Conservation (phyloP, 164 flowering plant genomes). For the Kingdonia uniflora region DNA sequence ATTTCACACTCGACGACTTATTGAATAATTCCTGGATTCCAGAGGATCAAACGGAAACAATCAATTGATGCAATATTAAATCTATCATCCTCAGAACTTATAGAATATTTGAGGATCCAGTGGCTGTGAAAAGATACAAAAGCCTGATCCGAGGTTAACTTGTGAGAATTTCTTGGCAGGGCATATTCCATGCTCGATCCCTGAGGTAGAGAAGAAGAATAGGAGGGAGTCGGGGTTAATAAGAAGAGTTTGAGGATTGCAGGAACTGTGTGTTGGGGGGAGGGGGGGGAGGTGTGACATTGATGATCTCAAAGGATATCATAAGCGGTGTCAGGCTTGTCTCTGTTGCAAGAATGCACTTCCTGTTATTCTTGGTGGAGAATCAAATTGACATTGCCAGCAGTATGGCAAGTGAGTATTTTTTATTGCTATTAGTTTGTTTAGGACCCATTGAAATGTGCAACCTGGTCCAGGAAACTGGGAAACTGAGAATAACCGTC, state of each 20-base stretch:
- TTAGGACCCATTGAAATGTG: too few species aligned
- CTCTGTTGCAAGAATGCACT: conserved; percentile 64
- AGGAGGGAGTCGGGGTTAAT: too few species aligned
- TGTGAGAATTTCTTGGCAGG: conserved; percentile 83
- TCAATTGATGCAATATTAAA: background rate
- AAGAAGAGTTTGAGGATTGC: too few species aligned
- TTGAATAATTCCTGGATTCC: too few species aligned
- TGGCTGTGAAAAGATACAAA: too few species aligned
- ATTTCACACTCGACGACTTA: too few species aligned
- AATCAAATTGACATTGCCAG: conserved; percentile 74
- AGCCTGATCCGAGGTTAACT: conserved; percentile 47
- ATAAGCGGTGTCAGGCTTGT: conserved; percentile 70
- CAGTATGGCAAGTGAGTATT: conserved; percentile 79
- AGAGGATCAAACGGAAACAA: too few species aligned
- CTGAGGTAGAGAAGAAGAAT: conserved; percentile 58
- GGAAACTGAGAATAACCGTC: too few species aligned
- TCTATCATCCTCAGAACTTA: too few species aligned
- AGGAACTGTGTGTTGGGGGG: too few species aligned
- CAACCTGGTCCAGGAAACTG: too few species aligned
- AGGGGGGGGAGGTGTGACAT: conserved; percentile 65
- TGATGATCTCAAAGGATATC: conserved; percentile 90
- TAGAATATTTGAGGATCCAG: too few species aligned
- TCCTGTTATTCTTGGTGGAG: conserved; percentile 51
- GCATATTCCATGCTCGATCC: conserved; percentile 72
- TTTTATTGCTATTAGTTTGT: background rate